These are phyloP conservation scores for Solanum chmielewskii DNA, from an alignment of 257 asterid species.

Conservation along the genomic window DNA sequence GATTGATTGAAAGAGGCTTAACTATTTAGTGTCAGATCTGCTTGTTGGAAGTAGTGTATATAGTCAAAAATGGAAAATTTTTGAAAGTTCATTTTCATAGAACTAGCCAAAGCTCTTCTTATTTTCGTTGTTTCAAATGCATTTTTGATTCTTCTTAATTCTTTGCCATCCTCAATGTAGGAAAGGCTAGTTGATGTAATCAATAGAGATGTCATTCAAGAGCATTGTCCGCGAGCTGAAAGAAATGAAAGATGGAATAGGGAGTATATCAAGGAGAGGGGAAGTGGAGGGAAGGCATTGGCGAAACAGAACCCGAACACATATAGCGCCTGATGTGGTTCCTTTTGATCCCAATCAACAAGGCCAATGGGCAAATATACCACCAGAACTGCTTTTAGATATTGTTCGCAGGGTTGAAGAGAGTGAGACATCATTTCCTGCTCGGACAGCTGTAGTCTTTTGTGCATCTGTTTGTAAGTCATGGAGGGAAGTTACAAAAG, in stretches of 20 bases:
- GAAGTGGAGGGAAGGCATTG: constrained; percentile 6
- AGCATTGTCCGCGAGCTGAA: constrained; percentile 14
- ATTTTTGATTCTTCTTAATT: background rate
- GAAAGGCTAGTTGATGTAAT: background rate
- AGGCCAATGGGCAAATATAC: constrained; percentile 19
- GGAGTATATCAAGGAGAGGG: constrained; percentile 15
- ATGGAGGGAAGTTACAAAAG: constrained; percentile 18
- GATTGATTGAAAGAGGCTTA: background rate
- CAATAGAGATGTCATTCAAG: constrained; percentile 11
- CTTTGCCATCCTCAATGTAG: background rate
- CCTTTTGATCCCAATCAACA: constrained; percentile 3
- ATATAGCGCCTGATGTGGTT: constrained; percentile 8
- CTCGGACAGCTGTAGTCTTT: constrained; percentile 9
- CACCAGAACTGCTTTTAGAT: constrained; percentile 22
- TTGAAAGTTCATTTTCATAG: background rate
- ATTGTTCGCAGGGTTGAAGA: constrained; percentile 16
- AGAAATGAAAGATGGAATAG: constrained; percentile 20
- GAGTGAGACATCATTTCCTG: constrained; percentile 18
- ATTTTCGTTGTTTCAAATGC: background rate
- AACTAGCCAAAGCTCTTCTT: background rate
- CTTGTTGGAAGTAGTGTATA: background rate
- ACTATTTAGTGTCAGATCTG: background rate
- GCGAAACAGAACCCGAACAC: constrained; percentile 4
- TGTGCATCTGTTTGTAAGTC: constrained; percentile 20
- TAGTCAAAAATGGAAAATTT: background rate